These are phyloP conservation scores for Casaregolazyma suthepensis DNA, from an alignment of 1,139 yeast species.

Conservation along the genomic window DNA sequence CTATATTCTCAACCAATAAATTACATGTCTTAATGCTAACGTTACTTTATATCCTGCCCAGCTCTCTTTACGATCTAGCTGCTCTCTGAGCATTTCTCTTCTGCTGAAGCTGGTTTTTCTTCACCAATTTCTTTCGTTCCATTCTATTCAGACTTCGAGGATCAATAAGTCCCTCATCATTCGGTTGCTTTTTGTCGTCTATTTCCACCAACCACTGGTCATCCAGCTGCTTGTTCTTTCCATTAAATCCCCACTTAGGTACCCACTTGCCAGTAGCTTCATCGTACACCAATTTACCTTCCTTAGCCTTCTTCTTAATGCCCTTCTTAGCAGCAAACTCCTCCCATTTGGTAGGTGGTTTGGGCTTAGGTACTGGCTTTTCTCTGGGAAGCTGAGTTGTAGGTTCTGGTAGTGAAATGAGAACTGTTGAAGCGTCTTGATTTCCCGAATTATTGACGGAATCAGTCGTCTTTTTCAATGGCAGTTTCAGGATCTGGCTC, in stretches of 20 bases:
- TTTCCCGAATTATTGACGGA: slow-evolving; percentile 51
- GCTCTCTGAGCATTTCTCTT: slow-evolving; percentile 54
- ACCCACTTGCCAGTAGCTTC: slow-evolving; percentile 94
- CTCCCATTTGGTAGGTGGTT: slow-evolving; percentile 95
- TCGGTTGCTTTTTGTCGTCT: slow-evolving; percentile 50
- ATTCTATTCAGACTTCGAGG: slow-evolving; percentile 77
- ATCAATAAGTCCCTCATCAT: slow-evolving; percentile 58
- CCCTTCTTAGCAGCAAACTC: slow-evolving; percentile 94
- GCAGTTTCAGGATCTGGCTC: slow-evolving; percentile 84
- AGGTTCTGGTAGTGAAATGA: slow-evolving; percentile 82
- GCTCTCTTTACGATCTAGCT: slow-evolving; percentile 12
- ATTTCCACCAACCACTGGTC: slow-evolving; percentile 96
- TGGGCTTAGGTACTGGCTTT: slow-evolving; percentile 87
- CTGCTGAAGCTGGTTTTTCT: slow-evolving; percentile 82
- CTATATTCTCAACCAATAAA: no score
- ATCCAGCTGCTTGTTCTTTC: slow-evolving; percentile 81
- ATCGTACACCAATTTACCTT: slow-evolving; percentile 85
- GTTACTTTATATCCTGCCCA: neutral
- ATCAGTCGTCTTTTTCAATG: slow-evolving; percentile 79
- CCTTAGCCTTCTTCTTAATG: slow-evolving; percentile 81
- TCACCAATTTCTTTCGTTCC: slow-evolving; percentile 78
- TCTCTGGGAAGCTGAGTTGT: slow-evolving; percentile 84
- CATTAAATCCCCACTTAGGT: slow-evolving; percentile 97
- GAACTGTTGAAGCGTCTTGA: slow-evolving; percentile 71
- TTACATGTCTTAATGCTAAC: neutral